Percentiles rank a stretch among this genome's conserved stretches.
Conservation (phyloP, 2,329 filamentous ascomycete species). For the Fusarium floridanum region DNA sequence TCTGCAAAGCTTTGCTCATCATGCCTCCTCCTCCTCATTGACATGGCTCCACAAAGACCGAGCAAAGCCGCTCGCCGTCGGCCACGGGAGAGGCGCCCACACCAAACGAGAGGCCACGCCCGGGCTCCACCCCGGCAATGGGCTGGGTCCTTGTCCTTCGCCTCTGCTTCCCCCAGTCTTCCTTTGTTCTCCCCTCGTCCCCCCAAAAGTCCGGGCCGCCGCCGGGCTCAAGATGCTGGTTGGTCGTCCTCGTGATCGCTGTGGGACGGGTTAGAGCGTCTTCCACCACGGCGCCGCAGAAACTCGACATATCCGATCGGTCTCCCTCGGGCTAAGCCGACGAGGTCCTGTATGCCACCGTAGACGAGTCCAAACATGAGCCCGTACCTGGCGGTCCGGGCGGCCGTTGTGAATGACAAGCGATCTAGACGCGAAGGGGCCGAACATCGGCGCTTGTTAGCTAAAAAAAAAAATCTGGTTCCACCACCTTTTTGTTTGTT, state of each 20-base stretch:
- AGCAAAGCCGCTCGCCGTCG: slow-evolving; percentile 37
- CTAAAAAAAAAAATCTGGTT: slow-evolving; percentile 24
- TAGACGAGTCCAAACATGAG: slow-evolving; percentile 83
- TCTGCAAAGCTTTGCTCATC: slow-evolving; percentile 29
- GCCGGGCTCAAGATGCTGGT: slow-evolving; percentile 26
- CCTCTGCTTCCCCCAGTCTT: slow-evolving; percentile 11
- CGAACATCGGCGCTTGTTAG: slow-evolving; percentile 49
- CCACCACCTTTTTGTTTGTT: slow-evolving; percentile 19
- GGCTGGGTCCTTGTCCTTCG: not conserved
- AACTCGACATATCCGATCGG: slow-evolving; percentile 82
- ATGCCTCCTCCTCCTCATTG: slow-evolving; percentile 23
- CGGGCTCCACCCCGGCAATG: slow-evolving; percentile 18
- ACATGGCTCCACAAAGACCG: slow-evolving; percentile 35
- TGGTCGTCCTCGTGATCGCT: slow-evolving; percentile 24
- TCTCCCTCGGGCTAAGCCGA: slow-evolving; percentile 78
- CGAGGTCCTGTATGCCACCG: slow-evolving; percentile 82
- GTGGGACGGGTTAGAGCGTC: slow-evolving; percentile 22
- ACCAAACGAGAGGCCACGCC: slow-evolving; percentile 24
- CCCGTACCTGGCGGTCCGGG: slow-evolving; percentile 83
- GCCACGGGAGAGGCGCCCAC: slow-evolving; percentile 37
- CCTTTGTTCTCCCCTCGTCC: not conserved
- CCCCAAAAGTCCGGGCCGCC: slow-evolving; percentile 14
- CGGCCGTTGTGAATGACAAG: slow-evolving; percentile 82
- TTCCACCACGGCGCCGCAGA: slow-evolving; percentile 59
- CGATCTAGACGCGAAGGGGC: slow-evolving; percentile 68